A percentile compares a stretch with the other conserved stretches of the same genome.
Conservation (phyloP, 306 rosid species). For the Carpinus viminea region DNA sequence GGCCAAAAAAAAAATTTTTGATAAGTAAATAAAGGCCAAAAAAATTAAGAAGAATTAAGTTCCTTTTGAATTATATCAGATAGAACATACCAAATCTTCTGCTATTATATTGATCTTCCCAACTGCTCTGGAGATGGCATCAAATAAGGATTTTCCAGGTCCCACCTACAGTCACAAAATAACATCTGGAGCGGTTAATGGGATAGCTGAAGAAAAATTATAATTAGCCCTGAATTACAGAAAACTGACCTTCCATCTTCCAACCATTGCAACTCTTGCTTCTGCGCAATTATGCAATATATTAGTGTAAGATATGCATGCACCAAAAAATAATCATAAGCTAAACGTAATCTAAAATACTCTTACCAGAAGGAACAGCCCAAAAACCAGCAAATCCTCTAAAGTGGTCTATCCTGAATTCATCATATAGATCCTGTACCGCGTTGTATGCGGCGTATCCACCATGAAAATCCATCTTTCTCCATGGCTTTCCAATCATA, state of each 20-base stretch:
- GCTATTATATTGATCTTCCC: conserved; percentile 82
- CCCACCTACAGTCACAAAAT: conserved; percentile 71
- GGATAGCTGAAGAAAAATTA: conserved; percentile 20
- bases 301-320: conserved; percentile 30
- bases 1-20: neutral
- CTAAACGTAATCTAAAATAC: conserved; percentile 19
- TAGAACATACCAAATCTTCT: conserved; percentile 84
- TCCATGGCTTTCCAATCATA: conserved; percentile 98
- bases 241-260: conserved; percentile 87
- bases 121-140: conserved; percentile 67
- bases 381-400: conserved; percentile 93
- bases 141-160: conserved; percentile 81
- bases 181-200: conserved; percentile 27
- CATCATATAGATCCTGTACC: conserved; percentile 85
- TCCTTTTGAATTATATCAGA: conserved; percentile 5
- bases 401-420: conserved; percentile 93
- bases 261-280: conserved; percentile 82
- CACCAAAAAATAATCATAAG: conserved; percentile 21
- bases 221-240: conserved; percentile 25
- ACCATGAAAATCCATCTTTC: conserved; percentile 92
- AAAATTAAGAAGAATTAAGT: neutral
- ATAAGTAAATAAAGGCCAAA: neutral
- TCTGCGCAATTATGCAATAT: conserved; percentile 51
- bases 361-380: conserved; percentile 94
- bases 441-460: conserved; percentile 79